Evolutionary conservation across 2,329 filamentous ascomycete species (phyloP).

Genomic region (Fusarium succisae): DNA sequence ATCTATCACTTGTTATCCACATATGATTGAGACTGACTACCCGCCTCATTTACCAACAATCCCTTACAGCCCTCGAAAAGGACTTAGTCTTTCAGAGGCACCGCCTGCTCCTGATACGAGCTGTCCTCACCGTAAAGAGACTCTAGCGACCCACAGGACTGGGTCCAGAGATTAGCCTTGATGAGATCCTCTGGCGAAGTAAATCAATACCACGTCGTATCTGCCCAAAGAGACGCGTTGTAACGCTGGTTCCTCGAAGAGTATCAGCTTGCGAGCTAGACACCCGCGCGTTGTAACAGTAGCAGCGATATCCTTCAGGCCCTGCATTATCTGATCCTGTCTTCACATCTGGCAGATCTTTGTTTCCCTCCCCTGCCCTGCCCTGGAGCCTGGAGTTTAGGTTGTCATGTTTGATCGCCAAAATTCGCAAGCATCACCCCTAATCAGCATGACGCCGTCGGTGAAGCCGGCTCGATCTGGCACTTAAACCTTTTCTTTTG

Average conservation of each 20-base stretch:
- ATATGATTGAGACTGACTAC: neutral
- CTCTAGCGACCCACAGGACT: constrained; percentile 21
- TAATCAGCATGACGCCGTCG: constrained; percentile 1
- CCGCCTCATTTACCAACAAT: constrained; percentile 12
- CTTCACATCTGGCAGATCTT: constrained; percentile 6
- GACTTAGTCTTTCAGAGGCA: neutral
- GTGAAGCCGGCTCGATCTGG: neutral
- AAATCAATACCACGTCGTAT: constrained; percentile 27
- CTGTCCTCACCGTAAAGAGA: constrained; percentile 12
- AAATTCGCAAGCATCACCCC: constrained; percentile 9
- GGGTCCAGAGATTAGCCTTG: constrained; percentile 12
- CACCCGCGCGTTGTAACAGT: constrained; percentile 7
- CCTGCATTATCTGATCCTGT: constrained; percentile 13
- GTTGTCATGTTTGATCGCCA: constrained; percentile 21
- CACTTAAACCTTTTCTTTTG: neutral
- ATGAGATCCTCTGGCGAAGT: constrained; percentile 31
- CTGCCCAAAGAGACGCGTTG: constrained; percentile 5
- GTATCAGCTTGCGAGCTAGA: constrained; percentile 23
- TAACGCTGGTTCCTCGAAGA: constrained; percentile 10
- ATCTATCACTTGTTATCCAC: constrained; percentile 15
- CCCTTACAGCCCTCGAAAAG: constrained; percentile 4
- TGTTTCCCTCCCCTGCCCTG: neutral
- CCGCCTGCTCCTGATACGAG: neutral
- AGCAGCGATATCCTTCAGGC: neutral
- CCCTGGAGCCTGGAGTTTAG: neutral